Base-by-base conservation (phyloP, 768 basidiomycete species). In the Mycena crocata region DNA sequence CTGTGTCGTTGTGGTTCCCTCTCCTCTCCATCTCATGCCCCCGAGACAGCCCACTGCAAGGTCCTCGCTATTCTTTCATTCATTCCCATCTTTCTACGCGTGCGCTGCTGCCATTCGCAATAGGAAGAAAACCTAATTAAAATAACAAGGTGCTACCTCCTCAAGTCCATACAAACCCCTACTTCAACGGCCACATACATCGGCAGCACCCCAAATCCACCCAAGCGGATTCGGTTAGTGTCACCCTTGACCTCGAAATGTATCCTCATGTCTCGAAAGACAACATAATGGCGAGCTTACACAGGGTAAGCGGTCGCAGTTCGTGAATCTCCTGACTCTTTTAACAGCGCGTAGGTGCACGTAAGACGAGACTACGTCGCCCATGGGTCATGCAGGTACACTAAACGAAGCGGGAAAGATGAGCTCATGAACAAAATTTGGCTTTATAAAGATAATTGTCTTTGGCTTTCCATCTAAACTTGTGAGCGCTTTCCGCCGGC, bases 311-410 rank as follows among this genome's bases (percentile, higher is more conserved):
- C 21, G 5, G 6, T 23, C 45, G 57, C n/a, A 30, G 42, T 7
- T 21, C 7, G 21, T 31, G n/a, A 23, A 14, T 21, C 28, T 23
- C 34, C 24, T 24, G n/a, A n/a, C 26, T 49, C 40, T 50, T 7
- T 32, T 31, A 48, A 45, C 28, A 31, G 21, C 23, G 23, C 46
- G 42, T 35, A 72, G 93, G 93, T 21, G 93, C 93, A 13, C 83
- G 81, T 77, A 91, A 87, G 76, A 94, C 93, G 0, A 79, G 77
- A 46, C 69, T 79, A 28, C 85, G 85, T 49, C 76, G 91, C 28
- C 91, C 91, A 44, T 94, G 92, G 93, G 84, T 88, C 14, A 94
- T 95, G 93, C 89, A 91, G n/a, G n/a, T n/a, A n/a, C n/a, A n/a
- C n/a, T n/a, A n/a, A n/a, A n/a, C n/a, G n/a, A n/a, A n/a, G n/a